phyloP scores from a whole-genome alignment of 2,329 filamentous ascomycete species.

The Epichloe baconii region DNA sequence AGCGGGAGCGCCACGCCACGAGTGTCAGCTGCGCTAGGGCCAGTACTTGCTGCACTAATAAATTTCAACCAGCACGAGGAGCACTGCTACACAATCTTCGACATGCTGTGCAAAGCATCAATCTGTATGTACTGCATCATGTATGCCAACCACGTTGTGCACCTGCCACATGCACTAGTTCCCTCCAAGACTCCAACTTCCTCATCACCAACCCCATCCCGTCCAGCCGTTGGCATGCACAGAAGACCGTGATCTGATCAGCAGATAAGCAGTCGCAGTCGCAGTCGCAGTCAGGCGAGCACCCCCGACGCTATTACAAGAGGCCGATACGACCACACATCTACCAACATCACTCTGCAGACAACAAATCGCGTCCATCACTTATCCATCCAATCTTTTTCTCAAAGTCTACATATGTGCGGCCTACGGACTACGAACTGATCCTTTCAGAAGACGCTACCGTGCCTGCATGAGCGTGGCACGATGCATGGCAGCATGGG shows the following conservation, averaged over 20 bases:
- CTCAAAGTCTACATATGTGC: neutral
- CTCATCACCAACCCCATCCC: neutral
- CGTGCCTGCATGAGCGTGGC: constrained; percentile 3
- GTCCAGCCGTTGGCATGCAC: neutral
- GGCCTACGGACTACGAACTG: neutral
- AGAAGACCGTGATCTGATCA: neutral
- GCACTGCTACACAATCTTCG: too few relatives aligned
- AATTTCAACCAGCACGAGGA: too few relatives aligned
- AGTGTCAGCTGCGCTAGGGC: constrained; percentile 2
- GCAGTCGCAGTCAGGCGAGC: neutral
- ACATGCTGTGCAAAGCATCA: neutral
- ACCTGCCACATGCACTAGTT: neutral
- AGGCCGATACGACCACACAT: neutral
- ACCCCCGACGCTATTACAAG: neutral
- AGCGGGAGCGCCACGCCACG: constrained; percentile 6
- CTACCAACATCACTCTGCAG: too few relatives aligned
- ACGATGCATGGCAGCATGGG: neutral
- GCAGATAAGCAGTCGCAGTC: neutral
- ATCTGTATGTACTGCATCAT: neutral
- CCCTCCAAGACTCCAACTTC: neutral
- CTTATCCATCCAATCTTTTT: neutral
- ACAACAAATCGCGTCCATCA: too few relatives aligned
- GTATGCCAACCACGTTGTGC: constrained; percentile 1
- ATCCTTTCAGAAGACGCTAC: neutral
- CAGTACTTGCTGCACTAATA: neutral